phyloP scores from a whole-genome alignment of 75 land plant species.

The Pinus albicaulis region DNA sequence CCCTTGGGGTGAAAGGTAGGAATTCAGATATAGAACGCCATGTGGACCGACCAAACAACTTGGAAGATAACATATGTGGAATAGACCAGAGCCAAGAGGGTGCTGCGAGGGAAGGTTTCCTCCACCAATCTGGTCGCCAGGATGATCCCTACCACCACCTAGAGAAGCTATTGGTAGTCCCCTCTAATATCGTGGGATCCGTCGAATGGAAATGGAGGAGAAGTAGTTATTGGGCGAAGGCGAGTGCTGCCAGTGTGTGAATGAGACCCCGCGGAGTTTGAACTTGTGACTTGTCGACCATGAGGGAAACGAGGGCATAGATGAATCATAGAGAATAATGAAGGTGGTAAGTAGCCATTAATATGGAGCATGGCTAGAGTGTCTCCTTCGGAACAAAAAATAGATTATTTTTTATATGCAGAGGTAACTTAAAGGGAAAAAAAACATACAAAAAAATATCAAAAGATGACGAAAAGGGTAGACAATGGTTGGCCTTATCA shows the following conservation, averaged over 20 bases:
- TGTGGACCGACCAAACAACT: constrained; percentile 59
- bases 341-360: no score
- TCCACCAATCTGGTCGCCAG: constrained; percentile 29
- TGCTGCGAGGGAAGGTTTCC: constrained; percentile 16
- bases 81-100: constrained; percentile 43
- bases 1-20: constrained; percentile 53
- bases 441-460: no score
- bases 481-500: no score
- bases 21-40: constrained; percentile 70
- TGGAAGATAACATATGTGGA: constrained; percentile 39
- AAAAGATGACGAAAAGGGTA: no score
- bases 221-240: constrained; percentile 59
- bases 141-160: constrained; percentile 40
- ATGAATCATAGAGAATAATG: no score
- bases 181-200: constrained; percentile 56
- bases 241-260: constrained; percentile 39
- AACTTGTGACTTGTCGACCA: constrained; percentile 17
- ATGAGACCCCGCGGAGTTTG: constrained; percentile 5
- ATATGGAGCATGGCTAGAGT: no score
- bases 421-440: no score
- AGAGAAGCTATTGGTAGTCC: constrained; percentile 80
- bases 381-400: no score
- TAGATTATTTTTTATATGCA: no score
- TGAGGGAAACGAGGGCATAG: constrained; percentile 45
- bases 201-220: constrained; percentile 75